Conservation (phyloP, 371 early-diverging fungal genomes). For the Mortierella sp. region DNA sequence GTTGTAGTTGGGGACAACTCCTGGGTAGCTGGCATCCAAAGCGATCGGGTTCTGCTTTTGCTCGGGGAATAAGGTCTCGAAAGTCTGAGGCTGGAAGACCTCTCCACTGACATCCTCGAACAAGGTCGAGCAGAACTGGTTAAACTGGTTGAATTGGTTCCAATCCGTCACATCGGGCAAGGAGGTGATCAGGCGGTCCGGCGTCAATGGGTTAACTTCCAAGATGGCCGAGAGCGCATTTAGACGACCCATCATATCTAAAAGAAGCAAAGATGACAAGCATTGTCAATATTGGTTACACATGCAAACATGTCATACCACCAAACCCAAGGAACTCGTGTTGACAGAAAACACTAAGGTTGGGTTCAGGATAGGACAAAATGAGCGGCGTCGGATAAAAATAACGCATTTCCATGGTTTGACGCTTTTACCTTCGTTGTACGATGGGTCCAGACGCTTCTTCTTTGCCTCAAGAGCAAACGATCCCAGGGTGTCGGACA, state of each 20-base stretch:
- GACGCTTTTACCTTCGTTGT: slow-evolving; percentile 61
- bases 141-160: slow-evolving; percentile 61
- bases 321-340: background rate
- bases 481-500: slow-evolving; percentile 59
- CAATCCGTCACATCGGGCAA: slow-evolving; percentile 62
- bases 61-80: slow-evolving; percentile 43
- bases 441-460: slow-evolving; percentile 58
- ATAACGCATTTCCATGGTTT: background rate
- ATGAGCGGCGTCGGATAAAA: slow-evolving; percentile 6
- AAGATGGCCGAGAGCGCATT: slow-evolving; percentile 58
- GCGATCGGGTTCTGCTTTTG: slow-evolving; percentile 41
- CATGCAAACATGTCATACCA: background rate
- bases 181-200: slow-evolving; percentile 59
- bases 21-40: slow-evolving; percentile 18
- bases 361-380: background rate
- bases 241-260: slow-evolving; percentile 68
- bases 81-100: slow-evolving; percentile 41
- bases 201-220: slow-evolving; percentile 51
- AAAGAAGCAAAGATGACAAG: slow-evolving; percentile 3
- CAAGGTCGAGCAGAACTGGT: slow-evolving; percentile 44
- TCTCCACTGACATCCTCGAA: slow-evolving; percentile 55
- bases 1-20: slow-evolving; percentile 18
- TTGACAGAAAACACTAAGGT: background rate
- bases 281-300: slow-evolving; percentile 14
- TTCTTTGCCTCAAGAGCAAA: slow-evolving; percentile 53